Base-by-base conservation (phyloP, 805 yeast species). In the Hemisphaericaspora nanyangensis region DNA sequence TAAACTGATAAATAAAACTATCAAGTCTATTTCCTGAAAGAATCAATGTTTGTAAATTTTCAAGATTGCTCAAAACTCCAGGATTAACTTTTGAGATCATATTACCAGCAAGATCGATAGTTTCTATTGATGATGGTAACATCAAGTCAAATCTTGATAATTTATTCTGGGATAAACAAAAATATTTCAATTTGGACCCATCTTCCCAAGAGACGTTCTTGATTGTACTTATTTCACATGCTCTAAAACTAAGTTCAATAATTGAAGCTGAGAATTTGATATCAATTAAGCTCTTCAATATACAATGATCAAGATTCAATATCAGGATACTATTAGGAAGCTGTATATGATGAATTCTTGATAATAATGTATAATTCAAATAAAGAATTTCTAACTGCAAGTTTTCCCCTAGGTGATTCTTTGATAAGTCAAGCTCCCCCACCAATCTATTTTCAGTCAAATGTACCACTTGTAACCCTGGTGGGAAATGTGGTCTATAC, bases 221-320 rank as follows among this genome's bases (percentile, higher is more conserved):
- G 19, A 55, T 36, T 6, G 28, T 18, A 2, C 8, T 18, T 3
- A 52, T 31, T 10, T 42, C 44, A 34, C 57, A 51, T 1, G 58
- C 58, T 25, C 31, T 42, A 15, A 49, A 35, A 37, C 52, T 48
- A 18, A 55, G 38, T 27, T 55, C 55, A 15, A 16, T 34, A 7
- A 55, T 25, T 1, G 41, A 19, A 4, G 35, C 30, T 3, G 48
- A 51, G 24, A 49, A 43, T 5, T 33, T 33, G 6, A 42, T 17
- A 31, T 42, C 28, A 28, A 31, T 40, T 5, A 50, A 19, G 2
- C 15, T 26, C 12, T 34, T 11, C 19, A 54, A 29, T 11, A 30
- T 12, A 34, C 55, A 52, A 28, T 45, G 44, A 43, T 53, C 57
- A 28, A 52, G 37, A 31, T 47, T 52, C 22, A 55, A 27, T 2